Base-by-base conservation (phyloP, 1,139 yeast species). In the Keqinozyma sinolaborantium region DNA sequence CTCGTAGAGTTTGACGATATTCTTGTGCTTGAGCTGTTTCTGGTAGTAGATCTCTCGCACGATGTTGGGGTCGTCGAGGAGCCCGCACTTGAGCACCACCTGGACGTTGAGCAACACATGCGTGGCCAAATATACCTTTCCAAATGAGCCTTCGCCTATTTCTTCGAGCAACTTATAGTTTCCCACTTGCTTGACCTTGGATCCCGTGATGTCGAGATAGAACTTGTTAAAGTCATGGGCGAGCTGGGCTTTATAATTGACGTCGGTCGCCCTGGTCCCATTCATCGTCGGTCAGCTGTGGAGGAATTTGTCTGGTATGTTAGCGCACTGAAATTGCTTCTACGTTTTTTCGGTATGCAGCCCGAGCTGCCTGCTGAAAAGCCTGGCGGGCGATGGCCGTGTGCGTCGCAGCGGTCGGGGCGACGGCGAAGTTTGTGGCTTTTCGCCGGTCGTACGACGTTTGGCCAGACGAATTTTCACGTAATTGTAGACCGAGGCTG, bases 31-130 rank as follows among this genome's bases (percentile, higher is more conserved):
- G 45, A 92, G 77, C 50, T 86, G 94, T 32, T 86, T 70, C 49
- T 90, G 94, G 51, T 88, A 94, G 50, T 84, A 88, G 23, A 87
- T 87, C 50, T 92, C 98, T 38, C 97, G 66, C 19, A 90, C 95
- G n/a, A 92, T 72, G 48, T 88, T 88, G 18, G 95, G 90, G 51
- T 86, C 95, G 35, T 74, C 77, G 34, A 81, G 77, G n/a, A 75
- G 67, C 2, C 97, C 95, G 37, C 92, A 83, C 50, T 92, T 92
- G 36, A 92, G 58, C 18, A 94, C 97, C 4, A 86, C 95, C 47
- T 81, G 80, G 14, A 79, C 69, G 36, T 79, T 78, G 8, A 95
- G 71, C 30, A 87, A 66, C 29, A 73, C 72, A 51, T 92, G 97
- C 20, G 66, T 65, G 1, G 96, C 97, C 26, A 90, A 62, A 51